These are phyloP conservation scores for Alloteropsis semialata DNA, from an alignment of 176 grass and related monocot species.

Conservation along the genomic window DNA sequence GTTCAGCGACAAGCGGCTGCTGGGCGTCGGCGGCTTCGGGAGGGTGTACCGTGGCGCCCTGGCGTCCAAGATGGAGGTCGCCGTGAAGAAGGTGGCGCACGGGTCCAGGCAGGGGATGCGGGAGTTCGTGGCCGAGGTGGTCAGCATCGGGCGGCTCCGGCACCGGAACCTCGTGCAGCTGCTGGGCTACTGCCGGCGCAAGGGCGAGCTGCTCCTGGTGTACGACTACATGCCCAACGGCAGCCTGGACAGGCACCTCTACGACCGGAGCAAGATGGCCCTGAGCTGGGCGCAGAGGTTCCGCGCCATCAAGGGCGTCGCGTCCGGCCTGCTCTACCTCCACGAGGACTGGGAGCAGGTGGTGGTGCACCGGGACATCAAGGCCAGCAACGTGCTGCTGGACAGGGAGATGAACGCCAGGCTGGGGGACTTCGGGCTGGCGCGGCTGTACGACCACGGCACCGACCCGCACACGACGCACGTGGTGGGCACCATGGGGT, in stretches of 20 bases:
- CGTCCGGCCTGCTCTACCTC: constrained; percentile 64
- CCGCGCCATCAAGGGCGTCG: constrained; percentile 50
- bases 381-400: constrained; percentile 84
- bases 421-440: constrained; percentile 61
- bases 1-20: constrained; percentile 56
- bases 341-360: constrained; percentile 91
- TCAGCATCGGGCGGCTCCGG: constrained; percentile 71
- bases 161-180: constrained; percentile 86
- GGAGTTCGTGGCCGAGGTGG: constrained; percentile 76
- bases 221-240: constrained; percentile 94
- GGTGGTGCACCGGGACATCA: constrained; percentile 91
- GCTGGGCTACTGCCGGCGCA: constrained; percentile 77
- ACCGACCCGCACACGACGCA: constrained; percentile 60
- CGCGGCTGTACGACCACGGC: constrained; percentile 67
- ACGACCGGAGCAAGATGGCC: not conserved
- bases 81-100: constrained; percentile 78
- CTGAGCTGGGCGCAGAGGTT: constrained; percentile 46
- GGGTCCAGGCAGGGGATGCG: constrained; percentile 72
- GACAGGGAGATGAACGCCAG: constrained; percentile 58
- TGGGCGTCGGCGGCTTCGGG: constrained; percentile 74
- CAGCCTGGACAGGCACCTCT: constrained; percentile 72
- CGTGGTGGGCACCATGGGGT: constrained; percentile 63
- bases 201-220: constrained; percentile 75
- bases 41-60: constrained; percentile 61
- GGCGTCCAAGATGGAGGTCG: constrained; percentile 62